Evolutionary conservation across 192 early-diverging fungal genomes (phyloP), one percentile per base, ranked within the genome.

Genomic region (Coemansia sp.): DNA sequence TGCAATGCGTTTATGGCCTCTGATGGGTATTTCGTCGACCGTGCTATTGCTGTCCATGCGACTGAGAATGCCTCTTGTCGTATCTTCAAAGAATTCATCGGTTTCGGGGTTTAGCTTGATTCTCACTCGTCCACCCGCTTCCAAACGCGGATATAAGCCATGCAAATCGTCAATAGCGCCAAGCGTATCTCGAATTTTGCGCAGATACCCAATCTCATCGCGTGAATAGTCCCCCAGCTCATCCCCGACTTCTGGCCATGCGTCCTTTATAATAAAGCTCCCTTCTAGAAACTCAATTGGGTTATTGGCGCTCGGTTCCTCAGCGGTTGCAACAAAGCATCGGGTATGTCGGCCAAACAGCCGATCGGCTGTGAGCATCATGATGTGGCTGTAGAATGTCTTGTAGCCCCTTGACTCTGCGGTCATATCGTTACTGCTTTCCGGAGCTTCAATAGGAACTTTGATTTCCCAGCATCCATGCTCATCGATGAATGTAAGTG

Each of bases 331-430:
- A 9, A 26, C 22, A 49, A 65, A 71, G 57, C 62, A 71, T 41
- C 69, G 62, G 3, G 42, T 71, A 37, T 71, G 69, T 6, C 69
- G 62, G 39, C 69, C 62, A 59, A 64, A 64, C 16, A 71, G 56
- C 18, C 62, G 62, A 12, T 71, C 62, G 43, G 69, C 54, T 1
- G 9, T 39, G 19, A 47, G 41, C 15, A 64, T 8, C 19, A 63
- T 41, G 4, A 13, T 32, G 8, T 49, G 22, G 16, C 26, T 56
- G 62, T 71, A 71, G 18, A 32, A 64, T 0, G 16, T 21, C 1
- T 39, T 26, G 21, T 11, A 16, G 6, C n/a, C 18, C 6, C 16
- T 4, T 16, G n/a, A 15, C 4, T 49, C 47, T 49, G 47, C 15
- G 6, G 47, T 4, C 16, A 18, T 18, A 4, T 49, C 2, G 3